Conservation (phyloP, 495 filamentous ascomycete species). For the Podospora pseudoanserina region DNA sequence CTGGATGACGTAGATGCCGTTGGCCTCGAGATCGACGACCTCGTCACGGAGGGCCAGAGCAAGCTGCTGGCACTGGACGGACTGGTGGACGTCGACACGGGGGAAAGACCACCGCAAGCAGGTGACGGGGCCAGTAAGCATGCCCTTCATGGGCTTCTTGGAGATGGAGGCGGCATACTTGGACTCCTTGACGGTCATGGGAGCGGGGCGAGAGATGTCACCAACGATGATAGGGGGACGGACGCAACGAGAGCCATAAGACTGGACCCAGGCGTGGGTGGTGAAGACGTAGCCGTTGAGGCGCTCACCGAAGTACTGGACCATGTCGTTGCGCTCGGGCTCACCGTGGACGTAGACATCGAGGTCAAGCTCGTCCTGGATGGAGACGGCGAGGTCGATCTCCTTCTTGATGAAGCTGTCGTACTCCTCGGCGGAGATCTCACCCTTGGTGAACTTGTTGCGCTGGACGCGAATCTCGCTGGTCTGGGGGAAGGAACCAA, state of each 20-base stretch:
- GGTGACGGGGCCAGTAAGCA: conserved; percentile 98
- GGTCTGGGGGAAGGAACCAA: conserved; percentile 98
- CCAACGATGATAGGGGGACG: conserved; percentile 97
- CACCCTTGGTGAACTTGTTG: conserved; percentile 97
- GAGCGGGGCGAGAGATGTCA: conserved; percentile 90
- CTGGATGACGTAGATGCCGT: conserved; percentile 95
- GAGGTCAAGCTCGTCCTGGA: conserved; percentile 95
- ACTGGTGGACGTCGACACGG: conserved; percentile 98
- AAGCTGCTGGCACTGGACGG: conserved; percentile 96
- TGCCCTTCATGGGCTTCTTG: conserved; percentile 99
- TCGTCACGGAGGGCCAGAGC: conserved; percentile 97
- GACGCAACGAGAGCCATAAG: conserved; percentile 96
- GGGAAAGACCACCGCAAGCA: conserved; percentile 99
- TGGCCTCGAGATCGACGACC: conserved; percentile 93
- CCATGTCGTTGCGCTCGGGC: conserved; percentile 99
- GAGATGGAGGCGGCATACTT: conserved; percentile 95
- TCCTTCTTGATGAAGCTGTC: conserved; percentile 98
- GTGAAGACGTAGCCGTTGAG: conserved; percentile 97
- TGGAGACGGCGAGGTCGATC: conserved; percentile 85
- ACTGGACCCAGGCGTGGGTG: conserved; percentile 97
- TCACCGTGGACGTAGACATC: conserved; percentile 96
- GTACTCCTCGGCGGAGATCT: conserved; percentile 87
- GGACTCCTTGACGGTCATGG: conserved; percentile 99
- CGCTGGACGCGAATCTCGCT: conserved; percentile 93
- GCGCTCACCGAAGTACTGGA: conserved; percentile 98